Evolutionary conservation across 805 yeast species (phyloP), one percentile per base, ranked within the genome.

Genomic region (Yamadazyma phyllophila): DNA sequence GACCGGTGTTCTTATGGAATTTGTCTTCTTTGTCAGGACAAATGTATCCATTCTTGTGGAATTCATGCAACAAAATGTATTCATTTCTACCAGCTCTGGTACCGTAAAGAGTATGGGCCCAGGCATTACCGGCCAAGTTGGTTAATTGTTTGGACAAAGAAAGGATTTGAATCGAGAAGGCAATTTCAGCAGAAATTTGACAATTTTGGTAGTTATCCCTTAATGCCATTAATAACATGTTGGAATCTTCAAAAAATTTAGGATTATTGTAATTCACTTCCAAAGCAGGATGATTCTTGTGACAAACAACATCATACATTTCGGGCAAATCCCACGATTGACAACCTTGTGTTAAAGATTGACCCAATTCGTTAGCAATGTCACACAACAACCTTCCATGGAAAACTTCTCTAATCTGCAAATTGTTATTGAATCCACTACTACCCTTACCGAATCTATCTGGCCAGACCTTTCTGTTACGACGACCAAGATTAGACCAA

Each of bases 41-140:
- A 54, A 94, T 81, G 59, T 75, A 92, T 9, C 84, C 84, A 57
- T 83, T 81, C 57, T 83, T 80, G 8, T 83, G 76, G 65, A 94
- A 94, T 67, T 94, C 98, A 63, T 94, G 99, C 45, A 94, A 69
- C 64, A 94, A 72, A 76, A 94, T 88, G 61, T 71, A 94, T 64
- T 94, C 98, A 66, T 92, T 92, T 69, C 99, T 80, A 56, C 96
- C 97, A 8, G 96, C 95, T 57, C 99, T 78, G 0, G 97, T 89
- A 66, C 99, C 99, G 42, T 89, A 83, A 41, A 94, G 73, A 0
- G 99, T 94, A 51, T 88, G 90, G 1, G 95, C 79, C 99, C 99
- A 94, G 0, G 97, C 92, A 63, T 94, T 94, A 56, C 99, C 99
- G 1, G 98, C 97, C 50, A 94, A 73, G 53, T 85, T 86, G 1